phyloP scores from a whole-genome alignment of 495 filamentous ascomycete genomes.

The Talaromyces nanjingensis region DNA sequence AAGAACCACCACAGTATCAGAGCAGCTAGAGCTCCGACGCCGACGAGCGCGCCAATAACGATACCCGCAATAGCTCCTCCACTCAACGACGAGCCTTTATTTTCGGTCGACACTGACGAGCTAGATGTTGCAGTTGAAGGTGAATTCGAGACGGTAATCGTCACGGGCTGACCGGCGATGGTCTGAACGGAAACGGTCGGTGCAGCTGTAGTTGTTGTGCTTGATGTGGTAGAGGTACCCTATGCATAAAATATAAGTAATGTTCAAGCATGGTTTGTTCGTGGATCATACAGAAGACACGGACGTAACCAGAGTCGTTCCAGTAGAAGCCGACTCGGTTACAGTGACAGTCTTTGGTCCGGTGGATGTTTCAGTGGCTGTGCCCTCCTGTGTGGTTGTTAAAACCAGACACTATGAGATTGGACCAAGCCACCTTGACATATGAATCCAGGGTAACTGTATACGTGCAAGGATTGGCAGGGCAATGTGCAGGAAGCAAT shows the following conservation, averaged over 20 bases:
- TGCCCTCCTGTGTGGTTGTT: conserved; percentile 13
- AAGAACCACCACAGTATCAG: conserved; percentile 36
- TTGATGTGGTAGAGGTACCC: conserved; percentile 8
- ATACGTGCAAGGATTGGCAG: background rate
- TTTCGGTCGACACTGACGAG: conserved; percentile 10
- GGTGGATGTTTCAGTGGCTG: conserved; percentile 6
- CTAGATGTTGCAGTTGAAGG: conserved; percentile 12
- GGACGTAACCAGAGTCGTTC: conserved; percentile 5
- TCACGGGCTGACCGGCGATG: conserved; percentile 40
- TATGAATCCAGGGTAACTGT: background rate
- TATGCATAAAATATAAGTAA: background rate
- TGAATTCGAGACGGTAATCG: conserved; percentile 43
- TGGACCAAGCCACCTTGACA: conserved; percentile 7
- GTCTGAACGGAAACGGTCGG: conserved; percentile 42
- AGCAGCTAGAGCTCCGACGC: conserved; percentile 30
- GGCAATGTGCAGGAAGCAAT: background rate
- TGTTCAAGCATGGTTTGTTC: conserved; percentile 6
- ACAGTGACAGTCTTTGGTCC: conserved; percentile 12
- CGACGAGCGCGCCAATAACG: conserved; percentile 43
- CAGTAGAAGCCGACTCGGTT: conserved; percentile 7
- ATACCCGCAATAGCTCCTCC: conserved; percentile 40
- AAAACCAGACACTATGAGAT: conserved; percentile 13
- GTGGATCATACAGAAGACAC: conserved; percentile 12
- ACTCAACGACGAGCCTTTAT: conserved; percentile 21
- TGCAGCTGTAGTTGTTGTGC: conserved; percentile 22